Evolutionary conservation across 2,329 filamentous ascomycete genomes (phyloP).

Genomic region (Botrytis hyacinthi): DNA sequence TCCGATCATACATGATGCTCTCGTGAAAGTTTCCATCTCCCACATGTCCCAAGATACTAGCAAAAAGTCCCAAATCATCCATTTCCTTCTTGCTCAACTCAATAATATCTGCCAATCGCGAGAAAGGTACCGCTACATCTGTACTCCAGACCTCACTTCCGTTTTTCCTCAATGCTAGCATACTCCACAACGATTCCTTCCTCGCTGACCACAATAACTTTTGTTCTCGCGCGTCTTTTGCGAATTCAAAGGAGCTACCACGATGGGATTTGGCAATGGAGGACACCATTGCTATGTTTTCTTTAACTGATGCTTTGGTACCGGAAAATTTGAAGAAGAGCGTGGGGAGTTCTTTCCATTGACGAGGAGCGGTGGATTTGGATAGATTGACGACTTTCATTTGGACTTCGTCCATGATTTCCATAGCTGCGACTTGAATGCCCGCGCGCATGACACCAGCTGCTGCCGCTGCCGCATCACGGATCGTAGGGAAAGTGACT

Average conservation of each 20-base stretch:
- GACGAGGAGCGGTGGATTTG: conserved; percentile 63
- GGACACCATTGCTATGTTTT: conserved; percentile 70
- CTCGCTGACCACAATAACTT: conserved; percentile 76
- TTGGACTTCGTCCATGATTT: conserved; percentile 86
- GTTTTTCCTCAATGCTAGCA: conserved; percentile 65
- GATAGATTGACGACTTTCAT: conserved; percentile 79
- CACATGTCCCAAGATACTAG: conserved; percentile 84
- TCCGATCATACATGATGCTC: conserved; percentile 81
- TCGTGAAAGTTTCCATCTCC: conserved; percentile 95
- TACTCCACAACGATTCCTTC: conserved; percentile 82
- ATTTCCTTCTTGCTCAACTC: conserved; percentile 88
- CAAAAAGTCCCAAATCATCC: conserved; percentile 81
- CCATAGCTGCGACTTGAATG: conserved; percentile 45
- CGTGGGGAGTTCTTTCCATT: conserved; percentile 74
- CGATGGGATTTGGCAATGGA: conserved; percentile 63
- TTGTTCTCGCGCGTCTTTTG: conserved; percentile 67
- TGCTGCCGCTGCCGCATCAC: conserved; percentile 71
- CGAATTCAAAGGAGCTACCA: conserved; percentile 72
- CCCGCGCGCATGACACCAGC: conserved; percentile 69
- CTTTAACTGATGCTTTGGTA: conserved; percentile 71
- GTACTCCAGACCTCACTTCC: conserved; percentile 79
- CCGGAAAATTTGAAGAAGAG: conserved; percentile 87
- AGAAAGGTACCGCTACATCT: conserved; percentile 80
- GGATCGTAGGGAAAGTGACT: conserved; percentile 74
- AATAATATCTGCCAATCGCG: conserved; percentile 68